phyloP scores from a whole-genome alignment of 257 asterid species.

The Salvia splendens region DNA sequence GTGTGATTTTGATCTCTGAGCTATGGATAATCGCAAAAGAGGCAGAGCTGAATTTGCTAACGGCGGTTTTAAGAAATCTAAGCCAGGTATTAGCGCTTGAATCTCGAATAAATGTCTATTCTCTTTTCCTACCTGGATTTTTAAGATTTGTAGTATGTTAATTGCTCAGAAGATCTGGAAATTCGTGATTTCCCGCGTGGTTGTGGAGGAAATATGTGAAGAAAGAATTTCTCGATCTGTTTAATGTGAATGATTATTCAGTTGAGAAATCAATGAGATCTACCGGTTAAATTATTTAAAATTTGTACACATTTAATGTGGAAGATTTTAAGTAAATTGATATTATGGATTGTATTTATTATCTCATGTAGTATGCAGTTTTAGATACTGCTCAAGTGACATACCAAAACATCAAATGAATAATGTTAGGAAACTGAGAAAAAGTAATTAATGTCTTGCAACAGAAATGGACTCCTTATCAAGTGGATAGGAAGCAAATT shows the following conservation, averaged over 20 bases:
- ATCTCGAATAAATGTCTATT: neutral
- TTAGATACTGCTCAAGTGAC: constrained; percentile 15
- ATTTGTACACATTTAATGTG: neutral
- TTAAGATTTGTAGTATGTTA: neutral
- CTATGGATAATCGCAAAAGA: constrained; percentile 60
- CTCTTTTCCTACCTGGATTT: constrained; percentile 19
- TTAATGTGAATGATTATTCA: constrained; percentile 6
- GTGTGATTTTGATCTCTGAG: constrained; percentile 36
- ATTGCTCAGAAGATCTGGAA: neutral
- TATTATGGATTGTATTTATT: constrained; percentile 1
- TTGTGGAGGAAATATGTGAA: neutral
- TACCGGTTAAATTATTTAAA: neutral
- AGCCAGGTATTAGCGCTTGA: constrained; percentile 53
- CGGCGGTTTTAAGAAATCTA: constrained; percentile 75
- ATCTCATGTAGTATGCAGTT: constrained; percentile 2
- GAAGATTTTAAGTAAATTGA: neutral
- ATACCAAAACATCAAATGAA: constrained; percentile 22
- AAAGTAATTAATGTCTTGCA: constrained; percentile 77
- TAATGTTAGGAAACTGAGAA: constrained; percentile 51
- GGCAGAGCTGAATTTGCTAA: constrained; percentile 45
- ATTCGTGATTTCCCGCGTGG: constrained; percentile 7
- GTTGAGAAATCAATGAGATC: neutral
- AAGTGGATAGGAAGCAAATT: constrained; percentile 99
- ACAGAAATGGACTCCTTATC: constrained; percentile 91
- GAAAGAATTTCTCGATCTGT: constrained; percentile 23